These are phyloP conservation scores for Xenoacremonium recifei DNA, from an alignment of 2,329 filamentous ascomycete genomes.

Conservation along the genomic window DNA sequence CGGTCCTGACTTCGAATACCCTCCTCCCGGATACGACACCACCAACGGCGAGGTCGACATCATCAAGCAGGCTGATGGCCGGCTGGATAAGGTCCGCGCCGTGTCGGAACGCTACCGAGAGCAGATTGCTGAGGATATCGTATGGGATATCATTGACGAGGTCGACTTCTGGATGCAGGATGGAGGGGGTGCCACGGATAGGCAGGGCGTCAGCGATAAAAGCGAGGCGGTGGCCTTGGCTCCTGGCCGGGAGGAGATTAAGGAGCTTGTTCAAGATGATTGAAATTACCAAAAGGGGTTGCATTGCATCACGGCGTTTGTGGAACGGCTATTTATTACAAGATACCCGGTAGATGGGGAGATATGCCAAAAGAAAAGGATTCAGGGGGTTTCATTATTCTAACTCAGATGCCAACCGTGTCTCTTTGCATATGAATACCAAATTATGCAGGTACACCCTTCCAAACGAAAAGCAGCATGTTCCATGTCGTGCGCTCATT, in stretches of 20 bases:
- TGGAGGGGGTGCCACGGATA: conserved; percentile 49
- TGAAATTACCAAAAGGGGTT: conserved; percentile 23
- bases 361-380: too few species aligned
- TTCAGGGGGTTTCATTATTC: background rate
- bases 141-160: conserved; percentile 93
- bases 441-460: too few species aligned
- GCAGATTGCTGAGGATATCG: conserved; percentile 90
- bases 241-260: conserved; percentile 56
- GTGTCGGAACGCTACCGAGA: conserved; percentile 82
- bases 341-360: conserved; percentile 34
- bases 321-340: conserved; percentile 2
- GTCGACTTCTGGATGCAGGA: conserved; percentile 85
- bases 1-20: conserved; percentile 88
- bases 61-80: conserved; percentile 24
- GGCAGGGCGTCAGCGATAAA: conserved; percentile 44
- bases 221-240: conserved; percentile 42
- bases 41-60: conserved; percentile 49
- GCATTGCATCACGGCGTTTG: background rate
- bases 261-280: conserved; percentile 65
- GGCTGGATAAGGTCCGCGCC: conserved; percentile 47
- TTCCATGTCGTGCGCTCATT: too few species aligned
- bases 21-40: conserved; percentile 61
- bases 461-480: background rate
- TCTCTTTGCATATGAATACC: background rate
- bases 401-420: background rate